A percentile compares a stretch with the other conserved stretches of the same genome.
These are phyloP conservation scores for Triticum dicoccoides DNA, from an alignment of 176 grass and related monocot genomes.

Conservation along the genomic window DNA sequence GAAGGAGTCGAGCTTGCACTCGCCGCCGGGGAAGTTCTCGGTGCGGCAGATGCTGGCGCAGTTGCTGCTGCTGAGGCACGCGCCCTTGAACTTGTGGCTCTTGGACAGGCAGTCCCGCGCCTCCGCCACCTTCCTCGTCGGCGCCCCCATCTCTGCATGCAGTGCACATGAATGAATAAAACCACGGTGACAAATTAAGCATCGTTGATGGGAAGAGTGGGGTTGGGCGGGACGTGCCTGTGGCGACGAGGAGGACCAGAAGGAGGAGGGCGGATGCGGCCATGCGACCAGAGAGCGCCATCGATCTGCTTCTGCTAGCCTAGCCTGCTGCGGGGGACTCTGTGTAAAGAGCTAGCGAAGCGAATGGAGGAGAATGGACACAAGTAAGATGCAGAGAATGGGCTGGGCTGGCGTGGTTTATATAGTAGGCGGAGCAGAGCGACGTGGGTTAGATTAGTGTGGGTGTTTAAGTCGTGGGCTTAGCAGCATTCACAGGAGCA, in stretches of 20 bases:
- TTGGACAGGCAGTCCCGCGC: conserved; percentile 65
- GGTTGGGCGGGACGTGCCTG: conserved; percentile 14
- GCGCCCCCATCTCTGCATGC: conserved; percentile 47
- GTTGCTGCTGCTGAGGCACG: conserved; percentile 53
- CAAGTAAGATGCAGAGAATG: not conserved
- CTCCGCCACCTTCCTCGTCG: conserved; percentile 43
- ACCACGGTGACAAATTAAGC: too few relatives aligned
- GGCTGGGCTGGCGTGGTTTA: not conserved
- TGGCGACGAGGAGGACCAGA: conserved; percentile 55
- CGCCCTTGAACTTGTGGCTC: conserved; percentile 67
- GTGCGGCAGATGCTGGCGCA: conserved; percentile 60
- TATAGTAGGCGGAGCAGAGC: conserved; percentile 3
- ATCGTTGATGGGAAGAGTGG: not conserved
- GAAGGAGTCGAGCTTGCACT: conserved; percentile 21
- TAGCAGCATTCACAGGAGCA: too few relatives aligned
- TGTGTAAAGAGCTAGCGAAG: not conserved
- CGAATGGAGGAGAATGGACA: not conserved
- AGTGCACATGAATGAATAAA: too few relatives aligned
- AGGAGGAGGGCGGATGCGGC: conserved; percentile 37
- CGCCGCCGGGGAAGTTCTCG: conserved; percentile 65
- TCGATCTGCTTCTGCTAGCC: not conserved
- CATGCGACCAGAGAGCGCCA: conserved; percentile 43
- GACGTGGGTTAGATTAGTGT: too few relatives aligned
- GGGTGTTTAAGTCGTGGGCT: not conserved
- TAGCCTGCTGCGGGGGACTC: not conserved